Conservation (phyloP, 2,329 filamentous ascomycete species). For the Hypoxylon sp. region DNA sequence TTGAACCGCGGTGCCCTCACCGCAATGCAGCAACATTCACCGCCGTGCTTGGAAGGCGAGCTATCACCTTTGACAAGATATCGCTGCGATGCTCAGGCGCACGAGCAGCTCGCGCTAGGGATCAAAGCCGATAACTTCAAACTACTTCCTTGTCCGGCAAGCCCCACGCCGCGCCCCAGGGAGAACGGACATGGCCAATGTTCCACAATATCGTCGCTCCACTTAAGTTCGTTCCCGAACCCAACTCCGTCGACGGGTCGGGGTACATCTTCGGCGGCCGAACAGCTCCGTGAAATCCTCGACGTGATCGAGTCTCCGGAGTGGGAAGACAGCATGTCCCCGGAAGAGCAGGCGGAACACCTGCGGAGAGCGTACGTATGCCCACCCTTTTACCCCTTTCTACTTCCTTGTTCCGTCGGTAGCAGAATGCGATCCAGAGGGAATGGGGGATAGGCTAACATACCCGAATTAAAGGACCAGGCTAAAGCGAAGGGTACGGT, state of each 20-base stretch:
- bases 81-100: constrained; percentile 35
- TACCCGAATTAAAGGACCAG: constrained; percentile 34
- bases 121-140: constrained; percentile 3
- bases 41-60: not conserved
- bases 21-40: constrained; percentile 3
- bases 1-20: constrained; percentile 18
- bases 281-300: constrained; percentile 26
- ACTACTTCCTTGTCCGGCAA: not conserved
- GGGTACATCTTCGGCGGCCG: constrained; percentile 18
- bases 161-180: not conserved
- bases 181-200: constrained; percentile 10
- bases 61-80: constrained; percentile 46
- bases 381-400: not conserved
- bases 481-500: constrained; percentile 43
- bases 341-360: constrained; percentile 37
- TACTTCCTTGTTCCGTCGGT: not conserved
- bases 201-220: constrained; percentile 25
- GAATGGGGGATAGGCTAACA: constrained; percentile 14
- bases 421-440: not conserved
- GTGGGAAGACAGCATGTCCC: constrained; percentile 27
- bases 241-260: not conserved
- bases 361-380: constrained; percentile 38
- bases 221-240: constrained; percentile 10
- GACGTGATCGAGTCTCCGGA: constrained; percentile 23
- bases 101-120: constrained; percentile 48